phyloP scores from a whole-genome alignment of 2,329 filamentous ascomycete genomes.

The Fusarium aywerte region DNA sequence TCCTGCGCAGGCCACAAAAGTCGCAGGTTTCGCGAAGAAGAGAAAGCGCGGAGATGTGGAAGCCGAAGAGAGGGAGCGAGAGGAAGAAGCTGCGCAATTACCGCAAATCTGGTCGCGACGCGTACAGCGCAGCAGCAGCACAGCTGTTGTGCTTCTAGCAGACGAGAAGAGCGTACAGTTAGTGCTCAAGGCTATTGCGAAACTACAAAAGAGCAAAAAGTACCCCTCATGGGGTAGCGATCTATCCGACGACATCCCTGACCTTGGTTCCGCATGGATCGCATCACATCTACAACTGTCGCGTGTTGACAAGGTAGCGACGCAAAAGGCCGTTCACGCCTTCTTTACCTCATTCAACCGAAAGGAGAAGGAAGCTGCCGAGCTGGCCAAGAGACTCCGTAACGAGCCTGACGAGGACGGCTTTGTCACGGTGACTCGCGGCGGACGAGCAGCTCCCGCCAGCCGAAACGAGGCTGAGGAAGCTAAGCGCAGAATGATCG shows the following conservation, averaged over 20 bases:
- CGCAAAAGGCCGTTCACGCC: constrained; percentile 81
- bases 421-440: constrained; percentile 89
- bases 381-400: constrained; percentile 71
- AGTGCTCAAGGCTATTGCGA: constrained; percentile 78
- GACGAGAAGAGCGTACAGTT: constrained; percentile 82
- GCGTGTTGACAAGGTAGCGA: constrained; percentile 72
- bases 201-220: constrained; percentile 67
- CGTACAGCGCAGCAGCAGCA: constrained; percentile 78
- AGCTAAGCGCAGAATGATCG: constrained; percentile 66
- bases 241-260: constrained; percentile 64
- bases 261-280: constrained; percentile 67
- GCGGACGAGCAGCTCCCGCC: constrained; percentile 78
- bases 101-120: constrained; percentile 79
- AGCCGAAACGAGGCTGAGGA: constrained; percentile 76
- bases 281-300: constrained; percentile 76
- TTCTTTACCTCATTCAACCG: constrained; percentile 86
- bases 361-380: constrained; percentile 73
- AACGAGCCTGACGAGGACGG: constrained; percentile 93
- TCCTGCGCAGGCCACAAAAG: constrained; percentile 59
- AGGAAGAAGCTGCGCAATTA: constrained; percentile 70
- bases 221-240: constrained; percentile 76
- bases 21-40: constrained; percentile 54
- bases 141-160: constrained; percentile 84
- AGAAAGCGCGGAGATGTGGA: constrained; percentile 61
- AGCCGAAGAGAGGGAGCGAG: constrained; percentile 63